phyloP scores from a whole-genome alignment of 192 early-diverging fungal genomes.

The Bifiguratus adelaidae region DNA sequence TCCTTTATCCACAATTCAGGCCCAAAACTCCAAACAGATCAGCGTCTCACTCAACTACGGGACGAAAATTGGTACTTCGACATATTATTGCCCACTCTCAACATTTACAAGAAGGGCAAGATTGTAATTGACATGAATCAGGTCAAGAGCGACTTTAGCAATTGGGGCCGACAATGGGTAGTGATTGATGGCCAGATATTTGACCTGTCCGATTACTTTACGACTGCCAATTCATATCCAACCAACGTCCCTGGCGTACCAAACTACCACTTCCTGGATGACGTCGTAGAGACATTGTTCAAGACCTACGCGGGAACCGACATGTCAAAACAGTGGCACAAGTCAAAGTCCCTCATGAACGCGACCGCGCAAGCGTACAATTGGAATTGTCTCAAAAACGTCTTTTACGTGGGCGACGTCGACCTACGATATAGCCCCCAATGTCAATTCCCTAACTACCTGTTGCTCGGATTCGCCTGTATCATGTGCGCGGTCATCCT shows the following conservation, averaged over 20 bases:
- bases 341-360: constrained; percentile 7
- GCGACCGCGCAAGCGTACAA: constrained; percentile 13
- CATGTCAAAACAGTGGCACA: constrained; percentile 29
- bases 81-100: constrained; percentile 30
- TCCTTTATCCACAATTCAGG: constrained; percentile 17
- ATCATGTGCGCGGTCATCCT: constrained; percentile 63
- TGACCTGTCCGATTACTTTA: constrained; percentile 55
- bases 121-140: constrained; percentile 58
- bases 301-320: constrained; percentile 30
- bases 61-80: constrained; percentile 19
- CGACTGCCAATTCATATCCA: constrained; percentile 24
- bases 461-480: constrained; percentile 45
- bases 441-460: constrained; percentile 54
- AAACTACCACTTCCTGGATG: constrained; percentile 27
- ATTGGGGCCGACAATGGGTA: constrained; percentile 33
- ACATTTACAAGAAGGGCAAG: constrained; percentile 41
- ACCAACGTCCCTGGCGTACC: constrained; percentile 27
- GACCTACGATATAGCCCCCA: constrained; percentile 44
- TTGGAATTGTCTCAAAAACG: constrained; percentile 47
- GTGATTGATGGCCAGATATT: constrained; percentile 52
- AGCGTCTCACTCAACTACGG: constrained; percentile 11
- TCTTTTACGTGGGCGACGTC: constrained; percentile 56
- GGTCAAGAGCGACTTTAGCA: constrained; percentile 22
- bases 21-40: not conserved
- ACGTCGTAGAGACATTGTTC: constrained; percentile 24